Percentiles rank a stretch among this genome's conserved stretches.
These are phyloP conservation scores for Misopates orontium DNA, from an alignment of 257 asterid species.

Conservation along the genomic window DNA sequence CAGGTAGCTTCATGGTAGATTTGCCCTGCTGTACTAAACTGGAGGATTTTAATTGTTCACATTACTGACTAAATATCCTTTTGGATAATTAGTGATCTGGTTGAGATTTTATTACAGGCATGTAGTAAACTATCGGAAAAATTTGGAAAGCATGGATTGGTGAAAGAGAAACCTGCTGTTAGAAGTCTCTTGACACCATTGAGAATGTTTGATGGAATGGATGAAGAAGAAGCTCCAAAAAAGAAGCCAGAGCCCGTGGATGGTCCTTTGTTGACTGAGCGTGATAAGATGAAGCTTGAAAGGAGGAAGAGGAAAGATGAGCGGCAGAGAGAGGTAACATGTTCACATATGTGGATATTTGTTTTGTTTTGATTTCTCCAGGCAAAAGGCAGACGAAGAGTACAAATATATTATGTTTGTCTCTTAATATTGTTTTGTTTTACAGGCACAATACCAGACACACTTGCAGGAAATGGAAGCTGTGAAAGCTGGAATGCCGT, in stretches of 20 bases:
- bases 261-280: constrained; percentile 94
- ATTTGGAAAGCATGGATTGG: constrained; percentile 89
- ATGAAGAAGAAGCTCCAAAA: constrained; percentile 79
- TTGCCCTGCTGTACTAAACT: not conserved
- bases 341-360: constrained; percentile 10
- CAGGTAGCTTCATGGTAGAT: not conserved
- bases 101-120: constrained; percentile 42
- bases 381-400: not conserved
- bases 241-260: constrained; percentile 94
- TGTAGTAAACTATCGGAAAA: constrained; percentile 80
- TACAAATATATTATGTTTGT: not conserved
- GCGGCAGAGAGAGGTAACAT: constrained; percentile 86
- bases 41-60: not conserved
- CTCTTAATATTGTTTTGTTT: constrained; percentile 21
- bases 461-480: constrained; percentile 96
- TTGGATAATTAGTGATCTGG: constrained; percentile 5
- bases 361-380: not conserved
- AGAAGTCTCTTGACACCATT: constrained; percentile 89
- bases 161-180: constrained; percentile 82
- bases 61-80: not conserved
- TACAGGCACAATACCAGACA: constrained; percentile 75
- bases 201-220: constrained; percentile 98
- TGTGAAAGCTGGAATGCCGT: constrained; percentile 95
- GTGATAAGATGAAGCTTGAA: constrained; percentile 90
- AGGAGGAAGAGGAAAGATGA: constrained; percentile 98